Percentiles rank a stretch among this genome's conserved stretches.
Conservation (phyloP, 1,139 yeast genomes). For the Magnusiomyces tetraspermus region DNA sequence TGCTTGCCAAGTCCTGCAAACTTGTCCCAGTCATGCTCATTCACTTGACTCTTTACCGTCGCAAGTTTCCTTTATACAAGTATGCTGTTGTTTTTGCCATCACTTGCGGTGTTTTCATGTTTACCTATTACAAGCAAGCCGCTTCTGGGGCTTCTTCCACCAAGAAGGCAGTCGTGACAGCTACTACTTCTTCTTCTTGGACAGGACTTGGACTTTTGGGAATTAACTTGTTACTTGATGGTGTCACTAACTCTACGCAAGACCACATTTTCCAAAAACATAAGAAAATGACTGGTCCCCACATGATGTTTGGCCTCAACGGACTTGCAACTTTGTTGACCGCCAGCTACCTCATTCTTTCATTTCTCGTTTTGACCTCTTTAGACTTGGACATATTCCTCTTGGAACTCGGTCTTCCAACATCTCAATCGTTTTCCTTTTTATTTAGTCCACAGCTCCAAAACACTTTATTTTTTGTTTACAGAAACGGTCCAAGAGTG, state of each 20-base stretch:
- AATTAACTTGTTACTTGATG: slow-evolving; percentile 70
- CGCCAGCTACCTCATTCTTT: slow-evolving; percentile 36
- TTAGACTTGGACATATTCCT: neutral
- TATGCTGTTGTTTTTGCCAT: slow-evolving; percentile 67
- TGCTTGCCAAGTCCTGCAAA: slow-evolving; percentile 88
- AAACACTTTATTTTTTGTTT: neutral
- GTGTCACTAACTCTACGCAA: slow-evolving; percentile 87
- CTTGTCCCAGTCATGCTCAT: slow-evolving; percentile 85
- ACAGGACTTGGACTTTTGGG: slow-evolving; percentile 54
- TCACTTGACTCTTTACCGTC: slow-evolving; percentile 63
- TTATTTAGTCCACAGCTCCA: neutral
- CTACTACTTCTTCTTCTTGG: slow-evolving; percentile 19
- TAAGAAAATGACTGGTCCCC: slow-evolving; percentile 58
- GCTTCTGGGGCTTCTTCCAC: neutral
- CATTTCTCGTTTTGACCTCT: slow-evolving; percentile 35
- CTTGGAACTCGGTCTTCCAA: neutral
- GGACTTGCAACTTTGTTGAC: slow-evolving; percentile 40
- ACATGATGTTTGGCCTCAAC: slow-evolving; percentile 77
- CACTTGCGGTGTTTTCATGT: slow-evolving; percentile 71
- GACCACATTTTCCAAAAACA: slow-evolving; percentile 60
- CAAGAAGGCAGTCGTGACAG: slow-evolving; percentile 19
- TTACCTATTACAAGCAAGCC: slow-evolving; percentile 45
- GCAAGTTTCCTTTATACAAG: slow-evolving; percentile 65
- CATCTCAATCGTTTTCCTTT: no score
- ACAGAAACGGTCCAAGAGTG: slow-evolving; percentile 39